phyloP scores from a whole-genome alignment of 257 asterid genomes.

The Paulownia fortunei region DNA sequence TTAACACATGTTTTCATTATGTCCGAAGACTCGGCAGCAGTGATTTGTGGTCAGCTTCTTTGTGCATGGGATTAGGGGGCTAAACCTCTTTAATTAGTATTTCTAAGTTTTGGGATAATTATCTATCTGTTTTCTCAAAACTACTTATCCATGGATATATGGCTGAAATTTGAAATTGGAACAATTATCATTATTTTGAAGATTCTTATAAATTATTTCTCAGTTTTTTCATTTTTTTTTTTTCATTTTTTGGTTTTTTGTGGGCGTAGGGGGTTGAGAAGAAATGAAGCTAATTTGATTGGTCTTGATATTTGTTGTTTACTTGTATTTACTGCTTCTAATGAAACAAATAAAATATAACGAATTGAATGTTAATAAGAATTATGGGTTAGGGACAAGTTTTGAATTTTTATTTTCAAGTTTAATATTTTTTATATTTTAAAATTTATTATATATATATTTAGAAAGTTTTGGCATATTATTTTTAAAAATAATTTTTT shows the following conservation, averaged over 20 bases:
- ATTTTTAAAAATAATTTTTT: no score
- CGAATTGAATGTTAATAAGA: no score
- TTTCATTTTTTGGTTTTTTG: not conserved
- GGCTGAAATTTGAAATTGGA: not conserved
- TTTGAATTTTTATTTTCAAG: no score
- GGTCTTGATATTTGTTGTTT: no score
- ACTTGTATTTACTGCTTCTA: no score
- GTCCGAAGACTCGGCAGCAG: conserved; percentile 8
- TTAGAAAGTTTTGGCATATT: no score
- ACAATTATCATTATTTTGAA: not conserved
- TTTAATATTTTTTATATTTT: no score
- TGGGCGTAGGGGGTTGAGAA: no score
- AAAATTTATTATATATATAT: no score
- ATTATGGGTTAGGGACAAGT: no score
- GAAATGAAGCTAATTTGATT: no score
- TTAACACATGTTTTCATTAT: not conserved
- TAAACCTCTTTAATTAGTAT: not conserved
- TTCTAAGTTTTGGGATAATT: not conserved
- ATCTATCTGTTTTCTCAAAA: not conserved
- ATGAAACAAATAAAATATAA: no score
- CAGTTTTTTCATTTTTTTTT: not conserved
- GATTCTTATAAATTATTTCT: not conserved
- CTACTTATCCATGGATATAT: not conserved
- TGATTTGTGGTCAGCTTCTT: conserved; percentile 1
- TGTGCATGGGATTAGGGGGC: not conserved